Evolutionary conservation across 2,329 filamentous ascomycete species (phyloP).

Genomic region (Diaporthe batatas): DNA sequence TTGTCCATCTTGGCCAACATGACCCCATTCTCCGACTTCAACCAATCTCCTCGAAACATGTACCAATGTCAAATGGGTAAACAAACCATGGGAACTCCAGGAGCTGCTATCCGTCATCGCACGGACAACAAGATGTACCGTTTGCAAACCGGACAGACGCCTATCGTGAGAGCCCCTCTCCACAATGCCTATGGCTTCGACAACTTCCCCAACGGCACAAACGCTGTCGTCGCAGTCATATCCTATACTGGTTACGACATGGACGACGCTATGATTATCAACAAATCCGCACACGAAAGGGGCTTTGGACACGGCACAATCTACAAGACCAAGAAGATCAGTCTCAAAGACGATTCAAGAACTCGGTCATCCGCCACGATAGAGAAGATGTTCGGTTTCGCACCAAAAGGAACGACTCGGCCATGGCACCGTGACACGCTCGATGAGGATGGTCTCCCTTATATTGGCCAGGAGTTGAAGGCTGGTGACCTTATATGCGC

Average conservation of each 20-base stretch:
- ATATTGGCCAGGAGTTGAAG: constrained; percentile 81
- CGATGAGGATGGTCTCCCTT: constrained; percentile 89
- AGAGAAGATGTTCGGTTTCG: constrained; percentile 90
- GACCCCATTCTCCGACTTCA: constrained; percentile 99
- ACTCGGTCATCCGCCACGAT: constrained; percentile 76
- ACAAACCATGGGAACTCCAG: constrained; percentile 98
- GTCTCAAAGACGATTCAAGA: constrained; percentile 83
- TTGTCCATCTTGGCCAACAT: constrained; percentile 98
- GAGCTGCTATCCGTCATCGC: constrained; percentile 84
- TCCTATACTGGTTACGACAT: constrained; percentile 99
- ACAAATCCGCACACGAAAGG: constrained; percentile 95
- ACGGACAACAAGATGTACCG: constrained; percentile 98
- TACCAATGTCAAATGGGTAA: constrained; percentile 99
- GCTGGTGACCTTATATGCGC: constrained; percentile 90
- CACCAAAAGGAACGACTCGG: constrained; percentile 80
- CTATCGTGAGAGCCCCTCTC: constrained; percentile 89
- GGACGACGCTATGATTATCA: constrained; percentile 99
- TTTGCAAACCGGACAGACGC: constrained; percentile 95
- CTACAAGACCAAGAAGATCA: constrained; percentile 96
- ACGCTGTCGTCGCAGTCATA: constrained; percentile 96
- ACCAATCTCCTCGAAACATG: constrained; percentile 99
- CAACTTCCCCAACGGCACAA: constrained; percentile 97
- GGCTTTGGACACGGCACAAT: constrained; percentile 96
- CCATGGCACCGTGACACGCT: constrained; percentile 78
- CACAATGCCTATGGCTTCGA: constrained; percentile 98